Conservation (phyloP, 1,284 basidiomycete species). For the Xerocomus alliaceus region DNA sequence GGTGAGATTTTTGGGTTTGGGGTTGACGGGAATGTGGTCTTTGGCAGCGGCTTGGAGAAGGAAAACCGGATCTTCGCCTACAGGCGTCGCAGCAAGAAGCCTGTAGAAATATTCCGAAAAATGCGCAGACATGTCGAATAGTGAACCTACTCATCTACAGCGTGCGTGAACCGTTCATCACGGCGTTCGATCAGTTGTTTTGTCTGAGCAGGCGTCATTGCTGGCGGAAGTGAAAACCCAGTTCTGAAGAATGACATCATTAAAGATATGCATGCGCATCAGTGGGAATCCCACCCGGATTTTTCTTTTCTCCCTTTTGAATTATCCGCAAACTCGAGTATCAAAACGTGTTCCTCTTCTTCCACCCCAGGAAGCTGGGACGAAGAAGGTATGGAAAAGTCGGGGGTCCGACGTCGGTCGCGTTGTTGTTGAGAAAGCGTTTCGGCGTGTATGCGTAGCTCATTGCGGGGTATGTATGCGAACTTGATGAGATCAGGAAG, state of each 20-base stretch:
- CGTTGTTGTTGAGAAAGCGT: conserved; percentile 34
- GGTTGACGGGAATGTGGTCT: conserved; percentile 74
- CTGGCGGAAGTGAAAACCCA: conserved; percentile 52
- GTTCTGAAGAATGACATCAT: conserved; percentile 43
- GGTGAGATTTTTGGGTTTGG: conserved; percentile 37
- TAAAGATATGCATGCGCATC: not conserved
- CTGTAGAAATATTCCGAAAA: conserved; percentile 45
- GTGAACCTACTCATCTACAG: conserved; percentile 72
- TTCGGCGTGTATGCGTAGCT: conserved; percentile 65
- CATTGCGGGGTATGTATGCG: conserved; percentile 76
- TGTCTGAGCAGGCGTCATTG: conserved; percentile 62
- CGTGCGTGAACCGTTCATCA: conserved; percentile 69
- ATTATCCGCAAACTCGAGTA: conserved; percentile 77
- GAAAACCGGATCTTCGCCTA: conserved; percentile 63
- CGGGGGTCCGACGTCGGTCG: conserved; percentile 42
- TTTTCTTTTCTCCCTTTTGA: conserved; percentile 50
- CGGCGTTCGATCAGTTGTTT: conserved; percentile 78
- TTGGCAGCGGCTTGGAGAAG: conserved; percentile 71
- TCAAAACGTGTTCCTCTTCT: conserved; percentile 69
- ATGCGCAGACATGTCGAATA: not conserved
- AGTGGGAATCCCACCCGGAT: conserved; percentile 33
- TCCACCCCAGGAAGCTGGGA: conserved; percentile 31
- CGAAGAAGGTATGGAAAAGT: conserved; percentile 45
- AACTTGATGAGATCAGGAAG: conserved; percentile 84
- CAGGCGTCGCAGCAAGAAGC: conserved; percentile 63